phyloP scores from a whole-genome alignment of 148 eudicot genomes.

The Pharnaceum exiguum region DNA sequence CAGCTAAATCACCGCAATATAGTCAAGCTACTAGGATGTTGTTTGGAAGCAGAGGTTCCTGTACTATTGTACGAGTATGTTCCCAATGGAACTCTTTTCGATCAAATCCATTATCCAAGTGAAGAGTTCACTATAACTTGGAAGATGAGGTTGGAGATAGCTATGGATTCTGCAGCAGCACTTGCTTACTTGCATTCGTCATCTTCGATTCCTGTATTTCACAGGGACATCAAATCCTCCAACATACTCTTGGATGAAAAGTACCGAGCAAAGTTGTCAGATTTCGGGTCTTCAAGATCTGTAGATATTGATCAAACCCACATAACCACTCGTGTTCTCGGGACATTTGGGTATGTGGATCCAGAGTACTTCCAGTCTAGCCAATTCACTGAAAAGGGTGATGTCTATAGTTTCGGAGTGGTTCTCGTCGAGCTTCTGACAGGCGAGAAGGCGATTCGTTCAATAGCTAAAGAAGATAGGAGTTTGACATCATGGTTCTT shows the following conservation, averaged over 20 bases:
- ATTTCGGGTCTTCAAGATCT: conserved; percentile 34
- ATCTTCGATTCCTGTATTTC: conserved; percentile 22
- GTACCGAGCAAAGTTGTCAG: conserved; percentile 27
- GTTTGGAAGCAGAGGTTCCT: conserved; percentile 30
- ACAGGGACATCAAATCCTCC: conserved; percentile 38
- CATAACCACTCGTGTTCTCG: conserved; percentile 30
- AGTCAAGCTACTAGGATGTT: conserved; percentile 28
- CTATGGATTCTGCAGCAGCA: conserved; percentile 29
- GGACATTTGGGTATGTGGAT: conserved; percentile 41
- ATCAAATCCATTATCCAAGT: conserved; percentile 25
- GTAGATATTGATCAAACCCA: conserved; percentile 33
- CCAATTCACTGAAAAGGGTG: conserved; percentile 38
- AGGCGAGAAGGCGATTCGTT: conserved; percentile 27
- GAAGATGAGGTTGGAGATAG: conserved; percentile 34
- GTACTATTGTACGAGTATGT: conserved; percentile 30
- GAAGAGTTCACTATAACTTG: conserved; percentile 32
- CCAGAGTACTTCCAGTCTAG: conserved; percentile 35
- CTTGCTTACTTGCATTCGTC: conserved; percentile 29
- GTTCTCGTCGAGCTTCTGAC: conserved; percentile 37
- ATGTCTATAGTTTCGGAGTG: conserved; percentile 38
- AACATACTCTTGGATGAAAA: conserved; percentile 34
- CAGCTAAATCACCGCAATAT: conserved; percentile 35
- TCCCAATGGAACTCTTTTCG: conserved; percentile 25
- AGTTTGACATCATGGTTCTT: conserved; percentile 31
- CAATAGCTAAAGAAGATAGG: conserved; percentile 14